Percentiles rank a stretch among this genome's conserved stretches.
phyloP scores from a whole-genome alignment of 2,329 filamentous ascomycete species.

The Chaetomiaceae sp. region DNA sequence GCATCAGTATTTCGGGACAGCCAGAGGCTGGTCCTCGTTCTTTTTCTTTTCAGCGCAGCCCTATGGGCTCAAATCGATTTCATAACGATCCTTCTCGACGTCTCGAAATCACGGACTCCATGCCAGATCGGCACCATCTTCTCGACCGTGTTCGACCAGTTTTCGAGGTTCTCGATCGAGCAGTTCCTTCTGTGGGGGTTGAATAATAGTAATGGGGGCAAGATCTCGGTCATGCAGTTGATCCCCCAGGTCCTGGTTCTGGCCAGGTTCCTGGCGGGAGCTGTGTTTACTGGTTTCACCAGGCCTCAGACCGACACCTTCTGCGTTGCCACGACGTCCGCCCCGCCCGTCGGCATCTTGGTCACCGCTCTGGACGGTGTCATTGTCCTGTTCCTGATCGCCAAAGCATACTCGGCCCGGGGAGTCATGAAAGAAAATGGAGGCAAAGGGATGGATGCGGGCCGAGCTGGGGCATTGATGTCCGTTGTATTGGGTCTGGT shows the following conservation, averaged over 20 bases:
- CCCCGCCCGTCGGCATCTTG: conserved; percentile 42
- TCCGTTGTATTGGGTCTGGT: conserved; percentile 41
- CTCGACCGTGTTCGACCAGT: conserved; percentile 53
- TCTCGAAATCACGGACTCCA: conserved; percentile 35
- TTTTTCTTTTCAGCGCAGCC: conserved; percentile 47
- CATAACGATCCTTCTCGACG: conserved; percentile 44
- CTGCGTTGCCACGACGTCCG: conserved; percentile 46
- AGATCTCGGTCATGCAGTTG: conserved; percentile 34
- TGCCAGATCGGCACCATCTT: conserved; percentile 53
- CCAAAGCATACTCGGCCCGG: conserved; percentile 38
- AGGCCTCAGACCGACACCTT: conserved; percentile 48
- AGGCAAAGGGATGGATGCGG: conserved; percentile 27
- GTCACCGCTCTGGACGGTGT: conserved; percentile 43
- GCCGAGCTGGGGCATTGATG: conserved; percentile 39
- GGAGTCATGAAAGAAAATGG: conserved; percentile 31
- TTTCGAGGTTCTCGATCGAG: conserved; percentile 49
- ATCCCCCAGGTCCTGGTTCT: conserved; percentile 45
- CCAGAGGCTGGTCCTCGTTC: conserved; percentile 60
- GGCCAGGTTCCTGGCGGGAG: conserved; percentile 49
- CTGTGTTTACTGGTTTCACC: conserved; percentile 51
- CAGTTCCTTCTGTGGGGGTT: conserved; percentile 52
- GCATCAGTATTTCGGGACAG: conserved; percentile 50
- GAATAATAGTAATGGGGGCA: conserved; percentile 34
- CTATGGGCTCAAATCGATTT: conserved; percentile 54
- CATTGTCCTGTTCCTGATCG: conserved; percentile 40